Conservation (phyloP, 805 yeast genomes). For the Teunomyces aglyptinius region DNA sequence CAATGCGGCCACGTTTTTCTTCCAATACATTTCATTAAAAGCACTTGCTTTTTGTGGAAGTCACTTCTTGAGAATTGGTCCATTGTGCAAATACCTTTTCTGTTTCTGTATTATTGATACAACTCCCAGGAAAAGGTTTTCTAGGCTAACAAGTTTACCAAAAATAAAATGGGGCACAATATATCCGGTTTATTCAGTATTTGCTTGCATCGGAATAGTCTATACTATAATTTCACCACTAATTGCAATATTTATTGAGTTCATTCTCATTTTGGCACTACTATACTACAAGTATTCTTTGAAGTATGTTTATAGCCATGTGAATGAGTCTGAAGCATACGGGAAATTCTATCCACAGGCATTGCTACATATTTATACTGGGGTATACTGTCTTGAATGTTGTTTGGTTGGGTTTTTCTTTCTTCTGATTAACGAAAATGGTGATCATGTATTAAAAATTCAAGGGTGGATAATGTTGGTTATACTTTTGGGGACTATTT, state of each 20-base stretch:
- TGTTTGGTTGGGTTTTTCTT: constrained; percentile 77
- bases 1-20: constrained; percentile 82
- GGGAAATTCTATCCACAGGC: constrained; percentile 77
- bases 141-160: constrained; percentile 43
- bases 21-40: constrained; percentile 70
- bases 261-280: constrained; percentile 48
- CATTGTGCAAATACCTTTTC: constrained; percentile 42
- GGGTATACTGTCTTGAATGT: constrained; percentile 76
- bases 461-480: constrained; percentile 55
- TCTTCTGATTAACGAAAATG: constrained; percentile 51
- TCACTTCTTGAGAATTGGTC: constrained; percentile 59
- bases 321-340: constrained; percentile 57
- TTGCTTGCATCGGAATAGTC: constrained; percentile 75
- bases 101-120: constrained; percentile 37
- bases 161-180: constrained; percentile 72
- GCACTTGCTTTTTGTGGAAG: constrained; percentile 77
- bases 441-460: constrained; percentile 39
- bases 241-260: constrained; percentile 62
- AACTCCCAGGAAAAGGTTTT: constrained; percentile 62
- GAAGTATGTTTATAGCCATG: constrained; percentile 52
- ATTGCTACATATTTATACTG: constrained; percentile 71
- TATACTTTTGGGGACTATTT: constrained; percentile 51
- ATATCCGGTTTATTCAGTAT: constrained; percentile 73
- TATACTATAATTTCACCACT: constrained; percentile 80
- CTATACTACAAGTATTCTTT: constrained; percentile 71